Conservation (phyloP, 805 yeast genomes). For the Priceomyces fermenticarens region DNA sequence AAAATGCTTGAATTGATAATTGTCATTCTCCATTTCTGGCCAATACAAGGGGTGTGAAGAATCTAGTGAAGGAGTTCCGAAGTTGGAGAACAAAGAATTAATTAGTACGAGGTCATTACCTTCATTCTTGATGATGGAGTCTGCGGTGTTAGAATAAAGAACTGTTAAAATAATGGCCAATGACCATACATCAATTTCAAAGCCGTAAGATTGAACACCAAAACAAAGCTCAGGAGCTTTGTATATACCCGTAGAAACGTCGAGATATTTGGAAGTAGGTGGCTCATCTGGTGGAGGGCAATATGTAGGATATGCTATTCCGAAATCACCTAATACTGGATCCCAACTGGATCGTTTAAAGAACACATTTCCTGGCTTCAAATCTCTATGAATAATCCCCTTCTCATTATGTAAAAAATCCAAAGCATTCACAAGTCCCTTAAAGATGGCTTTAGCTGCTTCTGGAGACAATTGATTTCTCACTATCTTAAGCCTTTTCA, state of each 20-base stretch:
- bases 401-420: conserved; percentile 24
- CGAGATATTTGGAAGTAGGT: conserved; percentile 40
- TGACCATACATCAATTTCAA: conserved; percentile 69
- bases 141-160: conserved; percentile 36
- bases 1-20: conserved; percentile 28
- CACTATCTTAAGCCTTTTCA: conserved; percentile 8
- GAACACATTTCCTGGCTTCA: conserved; percentile 37
- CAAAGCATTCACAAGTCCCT: conserved; percentile 21
- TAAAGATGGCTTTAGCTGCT: conserved; percentile 10
- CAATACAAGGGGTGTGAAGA: conserved; percentile 22
- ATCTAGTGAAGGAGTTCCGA: conserved; percentile 60
- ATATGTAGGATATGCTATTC: conserved; percentile 39
- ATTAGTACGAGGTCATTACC: conserved; percentile 58
- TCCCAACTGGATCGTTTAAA: conserved; percentile 18
- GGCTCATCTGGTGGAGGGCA: conserved; percentile 37
- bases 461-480: conserved; percentile 14
- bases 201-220: conserved; percentile 52
- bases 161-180: conserved; percentile 60
- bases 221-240: conserved; percentile 74
- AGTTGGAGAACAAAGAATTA: conserved; percentile 48
- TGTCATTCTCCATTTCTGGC: conserved; percentile 32
- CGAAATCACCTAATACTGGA: conserved; percentile 60
- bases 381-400: conserved; percentile 40
- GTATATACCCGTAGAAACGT: conserved; percentile 64
- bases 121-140: conserved; percentile 34